A percentile compares a stretch with the other conserved stretches of the same genome.
These are phyloP conservation scores for Erysimum cheiranthoides DNA, from an alignment of 345 rosid genomes.

Conservation along the genomic window DNA sequence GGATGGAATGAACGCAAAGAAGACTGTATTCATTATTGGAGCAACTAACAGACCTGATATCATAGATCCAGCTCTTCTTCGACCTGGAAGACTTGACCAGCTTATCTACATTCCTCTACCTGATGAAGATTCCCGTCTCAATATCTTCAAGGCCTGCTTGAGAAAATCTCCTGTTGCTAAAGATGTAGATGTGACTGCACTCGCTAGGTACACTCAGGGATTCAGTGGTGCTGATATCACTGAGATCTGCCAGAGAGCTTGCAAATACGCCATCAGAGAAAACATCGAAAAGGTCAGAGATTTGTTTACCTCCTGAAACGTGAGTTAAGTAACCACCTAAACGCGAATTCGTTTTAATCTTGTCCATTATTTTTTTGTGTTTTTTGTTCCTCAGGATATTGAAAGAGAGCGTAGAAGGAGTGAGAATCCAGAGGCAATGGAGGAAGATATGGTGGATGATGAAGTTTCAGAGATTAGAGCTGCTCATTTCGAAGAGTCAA, in stretches of 20 bases:
- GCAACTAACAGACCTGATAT: slow-evolving; percentile 96
- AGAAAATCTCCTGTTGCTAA: slow-evolving; percentile 91
- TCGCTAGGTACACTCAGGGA: slow-evolving; percentile 90
- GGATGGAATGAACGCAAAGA: slow-evolving; percentile 98
- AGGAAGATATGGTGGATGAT: slow-evolving; percentile 81
- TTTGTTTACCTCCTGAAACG: background rate
- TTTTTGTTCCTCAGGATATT: slow-evolving; percentile 61
- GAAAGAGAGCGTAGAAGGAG: slow-evolving; percentile 84
- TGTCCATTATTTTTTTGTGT: background rate
- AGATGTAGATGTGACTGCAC: slow-evolving; percentile 84
- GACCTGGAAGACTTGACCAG: slow-evolving; percentile 96
- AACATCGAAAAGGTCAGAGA: slow-evolving; percentile 81
- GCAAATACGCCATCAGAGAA: slow-evolving; percentile 94
- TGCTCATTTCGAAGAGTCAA: slow-evolving; percentile 90
- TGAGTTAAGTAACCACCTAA: background rate
- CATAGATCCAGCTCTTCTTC: slow-evolving; percentile 90
- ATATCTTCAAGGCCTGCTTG: slow-evolving; percentile 82
- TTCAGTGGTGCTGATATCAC: slow-evolving; percentile 98
- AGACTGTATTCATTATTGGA: slow-evolving; percentile 93
- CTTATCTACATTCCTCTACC: slow-evolving; percentile 96
- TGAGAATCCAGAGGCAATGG: slow-evolving; percentile 95
- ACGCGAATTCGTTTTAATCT: background rate
- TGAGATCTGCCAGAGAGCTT: slow-evolving; percentile 92
- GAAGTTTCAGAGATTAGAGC: slow-evolving; percentile 88
- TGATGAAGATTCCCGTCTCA: slow-evolving; percentile 87